A percentile compares a stretch with the other conserved stretches of the same genome.
Conservation (phyloP, 768 basidiomycete genomes). For the Tremella yokohamensis region DNA sequence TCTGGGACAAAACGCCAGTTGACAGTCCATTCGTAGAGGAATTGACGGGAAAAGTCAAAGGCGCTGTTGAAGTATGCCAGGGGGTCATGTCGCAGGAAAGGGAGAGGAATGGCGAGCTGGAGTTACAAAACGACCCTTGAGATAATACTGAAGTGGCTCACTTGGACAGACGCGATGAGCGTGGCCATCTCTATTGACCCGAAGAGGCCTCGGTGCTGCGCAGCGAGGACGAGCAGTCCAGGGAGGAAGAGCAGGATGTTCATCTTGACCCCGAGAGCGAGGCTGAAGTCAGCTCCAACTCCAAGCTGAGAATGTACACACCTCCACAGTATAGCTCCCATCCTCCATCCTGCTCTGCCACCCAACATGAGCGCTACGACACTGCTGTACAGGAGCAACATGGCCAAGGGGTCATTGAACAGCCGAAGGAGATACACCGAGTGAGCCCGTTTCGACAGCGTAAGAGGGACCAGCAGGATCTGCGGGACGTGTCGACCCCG, state of each 20-base stretch:
- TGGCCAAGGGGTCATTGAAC: conserved; percentile 83
- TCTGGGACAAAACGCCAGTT: conserved; percentile 90
- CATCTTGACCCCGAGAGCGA: conserved; percentile 92
- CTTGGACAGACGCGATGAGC: conserved; percentile 42
- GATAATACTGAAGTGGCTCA: conserved; percentile 7
- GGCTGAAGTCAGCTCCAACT: conserved; percentile 52
- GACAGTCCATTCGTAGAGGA: conserved; percentile 94
- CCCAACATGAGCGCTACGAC: conserved; percentile 64
- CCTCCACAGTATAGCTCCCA: conserved; percentile 63
- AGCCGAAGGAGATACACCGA: conserved; percentile 86
- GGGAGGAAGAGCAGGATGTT: conserved; percentile 85
- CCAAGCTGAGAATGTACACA: conserved; percentile 48
- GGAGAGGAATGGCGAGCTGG: conserved; percentile 59
- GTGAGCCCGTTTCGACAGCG: conserved; percentile 87
- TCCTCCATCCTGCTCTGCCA: conserved; percentile 56
- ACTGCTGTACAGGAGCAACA: conserved; percentile 59
- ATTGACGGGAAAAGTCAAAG: conserved; percentile 82
- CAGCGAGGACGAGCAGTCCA: conserved; percentile 74
- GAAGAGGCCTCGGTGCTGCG: conserved; percentile 57
- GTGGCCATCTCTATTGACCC: conserved; percentile 23
- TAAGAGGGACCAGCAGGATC: conserved; percentile 56
- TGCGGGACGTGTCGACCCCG: conserved; percentile 57
- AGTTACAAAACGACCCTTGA: conserved; percentile 27
- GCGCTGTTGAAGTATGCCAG: conserved; percentile 64
- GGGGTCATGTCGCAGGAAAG: conserved; percentile 41